These are phyloP conservation scores for Emmonsia crescens DNA, from an alignment of 2,329 filamentous ascomycete species.

Conservation along the genomic window DNA sequence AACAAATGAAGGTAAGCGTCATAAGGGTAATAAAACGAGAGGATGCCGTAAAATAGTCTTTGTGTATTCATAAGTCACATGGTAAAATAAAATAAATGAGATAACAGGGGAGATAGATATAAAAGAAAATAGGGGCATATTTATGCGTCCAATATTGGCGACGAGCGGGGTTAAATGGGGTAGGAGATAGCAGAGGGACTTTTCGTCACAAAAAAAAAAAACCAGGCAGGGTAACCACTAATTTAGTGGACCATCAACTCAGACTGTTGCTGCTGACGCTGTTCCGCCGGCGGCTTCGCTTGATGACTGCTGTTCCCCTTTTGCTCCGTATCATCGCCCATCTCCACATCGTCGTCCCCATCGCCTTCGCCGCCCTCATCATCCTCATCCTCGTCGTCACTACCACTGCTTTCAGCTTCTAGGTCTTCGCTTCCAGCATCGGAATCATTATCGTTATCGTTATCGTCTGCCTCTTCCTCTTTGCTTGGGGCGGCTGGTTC, in stretches of 20 bases:
- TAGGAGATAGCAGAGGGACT: not conserved
- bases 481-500: conserved; percentile 28
- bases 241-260: conserved; percentile 39
- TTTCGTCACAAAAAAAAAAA: not conserved
- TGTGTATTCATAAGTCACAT: not conserved
- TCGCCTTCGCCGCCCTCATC: conserved; percentile 51
- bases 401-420: conserved; percentile 64
- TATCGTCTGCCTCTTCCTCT: conserved; percentile 39
- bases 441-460: conserved; percentile 61
- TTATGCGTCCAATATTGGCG: not conserved
- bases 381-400: conserved; percentile 58
- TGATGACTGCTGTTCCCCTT: conserved; percentile 27
- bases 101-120: not conserved
- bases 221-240: not conserved
- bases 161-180: not conserved
- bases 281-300: conserved; percentile 14
- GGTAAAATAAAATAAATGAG: not conserved
- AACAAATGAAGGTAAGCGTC: not conserved
- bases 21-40: not conserved
- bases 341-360: conserved; percentile 46
- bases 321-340: conserved; percentile 43
- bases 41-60: conserved; percentile 3
- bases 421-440: conserved; percentile 71
- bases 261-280: conserved; percentile 25
- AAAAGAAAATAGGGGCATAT: not conserved